phyloP scores from a whole-genome alignment of 257 asterid genomes.

The Cruciata laevipes region DNA sequence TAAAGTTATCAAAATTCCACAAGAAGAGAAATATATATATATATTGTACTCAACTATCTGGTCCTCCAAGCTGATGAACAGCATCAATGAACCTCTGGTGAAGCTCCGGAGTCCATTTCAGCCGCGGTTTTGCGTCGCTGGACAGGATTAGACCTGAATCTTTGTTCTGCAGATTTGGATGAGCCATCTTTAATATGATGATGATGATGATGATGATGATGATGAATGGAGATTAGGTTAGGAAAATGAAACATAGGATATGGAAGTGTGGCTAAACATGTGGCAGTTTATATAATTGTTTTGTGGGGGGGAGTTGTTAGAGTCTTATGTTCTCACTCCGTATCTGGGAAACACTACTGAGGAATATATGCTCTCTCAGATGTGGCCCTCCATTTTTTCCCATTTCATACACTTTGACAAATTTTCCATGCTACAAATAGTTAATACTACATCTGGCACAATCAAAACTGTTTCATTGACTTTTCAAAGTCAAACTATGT shows the following conservation, averaged over 20 bases:
- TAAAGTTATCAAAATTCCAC: too few species aligned
- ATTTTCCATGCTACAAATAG: too few species aligned
- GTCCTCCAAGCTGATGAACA: conserved; percentile 71
- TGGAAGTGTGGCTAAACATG: conserved; percentile 25
- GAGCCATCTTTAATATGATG: conserved; percentile 38
- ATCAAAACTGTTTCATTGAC: too few species aligned
- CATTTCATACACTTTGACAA: conserved; percentile 43
- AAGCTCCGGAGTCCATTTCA: conserved; percentile 90
- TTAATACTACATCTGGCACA: too few species aligned
- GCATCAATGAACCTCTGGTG: conserved; percentile 66
- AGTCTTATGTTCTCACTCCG: conserved; percentile 79
- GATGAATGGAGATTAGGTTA: conserved; percentile 14
- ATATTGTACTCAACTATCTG: conserved; percentile 56
- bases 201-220: conserved; percentile 9
- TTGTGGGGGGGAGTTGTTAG: conserved; percentile 38
- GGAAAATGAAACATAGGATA: conserved; percentile 1
- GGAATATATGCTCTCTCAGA: conserved; percentile 76
- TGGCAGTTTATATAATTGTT: conserved; percentile 55
- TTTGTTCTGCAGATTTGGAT: conserved; percentile 34
- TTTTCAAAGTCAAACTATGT: too few species aligned
- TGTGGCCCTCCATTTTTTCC: conserved; percentile 49
- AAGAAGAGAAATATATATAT: too few species aligned
- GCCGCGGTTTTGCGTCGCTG: conserved; percentile 80
- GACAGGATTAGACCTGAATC: conserved; percentile 61
- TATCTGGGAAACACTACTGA: conserved; percentile 75